A percentile compares a stretch with the other conserved stretches of the same genome.
phyloP scores from a whole-genome alignment of 805 yeast species.

The Kodamaea jinghongensis region DNA sequence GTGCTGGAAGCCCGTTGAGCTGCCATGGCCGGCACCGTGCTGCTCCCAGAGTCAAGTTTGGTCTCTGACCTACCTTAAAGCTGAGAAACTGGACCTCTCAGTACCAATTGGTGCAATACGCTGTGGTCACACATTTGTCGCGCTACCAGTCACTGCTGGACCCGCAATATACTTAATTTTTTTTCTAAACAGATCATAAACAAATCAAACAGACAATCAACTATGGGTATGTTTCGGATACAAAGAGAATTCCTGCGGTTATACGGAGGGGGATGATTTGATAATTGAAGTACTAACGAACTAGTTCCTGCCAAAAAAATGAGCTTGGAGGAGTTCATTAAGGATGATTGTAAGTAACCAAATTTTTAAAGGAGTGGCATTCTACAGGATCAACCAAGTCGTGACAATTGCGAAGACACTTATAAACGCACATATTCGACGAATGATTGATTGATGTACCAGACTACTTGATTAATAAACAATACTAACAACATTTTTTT shows the following conservation, averaged over 20 bases:
- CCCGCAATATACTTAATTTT: constrained; percentile 3
- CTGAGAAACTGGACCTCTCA: too few species aligned
- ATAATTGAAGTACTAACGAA: constrained; percentile 9
- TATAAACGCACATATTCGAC: too few species aligned
- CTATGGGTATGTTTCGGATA: constrained; percentile 11
- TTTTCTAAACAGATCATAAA: constrained; percentile 8
- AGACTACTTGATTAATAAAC: too few species aligned
- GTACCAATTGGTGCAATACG: too few species aligned
- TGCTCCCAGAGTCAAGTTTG: too few species aligned
- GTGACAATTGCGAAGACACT: background rate
- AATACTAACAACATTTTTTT: background rate
- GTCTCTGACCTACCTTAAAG: too few species aligned
- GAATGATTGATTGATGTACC: too few species aligned
- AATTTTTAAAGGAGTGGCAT: too few species aligned
- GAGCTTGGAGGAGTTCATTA: constrained; percentile 46
- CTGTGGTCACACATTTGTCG: background rate
- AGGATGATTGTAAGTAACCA: constrained; percentile 41
- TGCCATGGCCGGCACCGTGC: too few species aligned
- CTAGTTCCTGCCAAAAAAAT: constrained; percentile 44
- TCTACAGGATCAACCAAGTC: background rate
- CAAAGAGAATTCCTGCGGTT: too few species aligned
- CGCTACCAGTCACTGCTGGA: constrained; percentile 4
- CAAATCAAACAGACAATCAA: constrained; percentile 7
- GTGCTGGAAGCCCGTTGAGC: too few species aligned
- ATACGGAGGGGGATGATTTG: too few species aligned